Evolutionary conservation across 345 rosid genomes (phyloP).

Genomic region (Gossypium arboreum): DNA sequence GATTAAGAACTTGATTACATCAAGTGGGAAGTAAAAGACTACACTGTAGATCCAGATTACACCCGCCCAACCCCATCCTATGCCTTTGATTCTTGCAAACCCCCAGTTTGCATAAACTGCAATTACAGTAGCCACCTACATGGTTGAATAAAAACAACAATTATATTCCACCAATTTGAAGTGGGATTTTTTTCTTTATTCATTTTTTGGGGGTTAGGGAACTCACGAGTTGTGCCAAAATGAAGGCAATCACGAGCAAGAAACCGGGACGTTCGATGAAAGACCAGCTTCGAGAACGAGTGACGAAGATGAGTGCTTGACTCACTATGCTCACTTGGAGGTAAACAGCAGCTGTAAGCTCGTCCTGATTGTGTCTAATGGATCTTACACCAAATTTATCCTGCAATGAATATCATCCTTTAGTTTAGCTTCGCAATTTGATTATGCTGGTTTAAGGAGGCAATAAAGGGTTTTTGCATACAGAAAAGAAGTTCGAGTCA

Average conservation of each 20-base stretch:
- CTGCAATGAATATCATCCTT: constrained; percentile 30
- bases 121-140: constrained; percentile 63
- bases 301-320: constrained; percentile 93
- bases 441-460: not conserved
- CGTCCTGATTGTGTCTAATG: constrained; percentile 38
- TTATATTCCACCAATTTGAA: not conserved
- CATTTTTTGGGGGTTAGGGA: not conserved
- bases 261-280: constrained; percentile 84
- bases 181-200: not conserved
- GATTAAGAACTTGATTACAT: constrained; percentile 66
- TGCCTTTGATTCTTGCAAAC: constrained; percentile 61
- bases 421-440: not conserved
- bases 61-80: constrained; percentile 97
- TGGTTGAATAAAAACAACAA: not conserved
- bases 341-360: constrained; percentile 79
- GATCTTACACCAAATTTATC: constrained; percentile 69
- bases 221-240: constrained; percentile 73
- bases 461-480: constrained; percentile 25
- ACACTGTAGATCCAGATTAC: constrained; percentile 87
- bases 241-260: constrained; percentile 55
- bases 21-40: constrained; percentile 69
- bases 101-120: constrained; percentile 76
- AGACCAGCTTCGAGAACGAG: constrained; percentile 95
- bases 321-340: constrained; percentile 95
- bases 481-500: constrained; percentile 70